Evolutionary conservation across 2,329 filamentous ascomycete genomes (phyloP).

Genomic region (Gnomoniopsis sp.): DNA sequence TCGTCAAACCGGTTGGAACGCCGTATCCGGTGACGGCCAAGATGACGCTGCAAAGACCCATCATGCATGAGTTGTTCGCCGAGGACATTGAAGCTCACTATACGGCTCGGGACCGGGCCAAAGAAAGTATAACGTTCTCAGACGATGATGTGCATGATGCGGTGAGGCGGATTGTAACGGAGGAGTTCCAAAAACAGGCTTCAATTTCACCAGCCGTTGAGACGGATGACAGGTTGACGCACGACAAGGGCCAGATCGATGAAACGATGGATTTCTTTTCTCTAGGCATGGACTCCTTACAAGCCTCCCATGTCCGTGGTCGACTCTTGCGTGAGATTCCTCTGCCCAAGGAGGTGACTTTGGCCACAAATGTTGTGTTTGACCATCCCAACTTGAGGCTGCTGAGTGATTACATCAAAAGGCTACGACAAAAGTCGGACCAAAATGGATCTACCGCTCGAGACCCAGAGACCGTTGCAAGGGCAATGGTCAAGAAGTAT

Average conservation of each 20-base stretch:
- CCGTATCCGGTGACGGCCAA: slow-evolving; percentile 45
- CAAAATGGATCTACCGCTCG: background rate
- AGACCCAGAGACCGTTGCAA: slow-evolving; percentile 28
- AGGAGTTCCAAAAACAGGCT: background rate
- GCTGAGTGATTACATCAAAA: slow-evolving; percentile 23
- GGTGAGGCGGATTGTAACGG: background rate
- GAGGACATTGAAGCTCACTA: slow-evolving; percentile 45
- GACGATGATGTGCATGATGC: background rate
- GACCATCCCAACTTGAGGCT: slow-evolving; percentile 26
- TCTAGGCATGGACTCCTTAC: slow-evolving; percentile 26
- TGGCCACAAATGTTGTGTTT: slow-evolving; percentile 27
- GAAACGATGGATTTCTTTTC: slow-evolving; percentile 26
- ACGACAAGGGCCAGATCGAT: background rate
- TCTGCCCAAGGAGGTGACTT: slow-evolving; percentile 18
- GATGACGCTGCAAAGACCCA: slow-evolving; percentile 51
- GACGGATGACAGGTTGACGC: background rate
- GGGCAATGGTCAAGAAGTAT: slow-evolving; percentile 37
- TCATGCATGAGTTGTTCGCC: slow-evolving; percentile 46
- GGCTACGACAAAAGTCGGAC: slow-evolving; percentile 20
- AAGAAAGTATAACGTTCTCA: slow-evolving; percentile 13
- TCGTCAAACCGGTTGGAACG: background rate
- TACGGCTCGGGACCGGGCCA: background rate
- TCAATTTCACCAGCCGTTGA: background rate
- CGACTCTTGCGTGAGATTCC: slow-evolving; percentile 25
- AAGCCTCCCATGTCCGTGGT: slow-evolving; percentile 24